phyloP scores from a whole-genome alignment of 164 flowering plant species.

The Dillenia turbinata region DNA sequence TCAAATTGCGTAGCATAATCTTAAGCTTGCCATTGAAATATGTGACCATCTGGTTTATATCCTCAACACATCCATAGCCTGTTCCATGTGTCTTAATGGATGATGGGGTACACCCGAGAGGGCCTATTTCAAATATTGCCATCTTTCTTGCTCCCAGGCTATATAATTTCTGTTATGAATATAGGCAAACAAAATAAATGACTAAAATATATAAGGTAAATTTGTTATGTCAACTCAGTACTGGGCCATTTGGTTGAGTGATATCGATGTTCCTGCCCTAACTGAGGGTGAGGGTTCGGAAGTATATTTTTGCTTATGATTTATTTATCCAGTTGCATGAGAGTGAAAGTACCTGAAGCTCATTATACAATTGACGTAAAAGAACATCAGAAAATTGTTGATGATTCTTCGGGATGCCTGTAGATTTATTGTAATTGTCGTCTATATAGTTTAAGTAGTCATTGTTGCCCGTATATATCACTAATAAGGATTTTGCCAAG shows the following conservation, averaged over 20 bases:
- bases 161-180: constrained; percentile 22
- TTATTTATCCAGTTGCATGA: not conserved
- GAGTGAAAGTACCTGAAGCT: constrained; percentile 13
- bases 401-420: constrained; percentile 20
- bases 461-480: constrained; percentile 36
- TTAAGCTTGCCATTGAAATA: constrained; percentile 32
- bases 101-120: constrained; percentile 41
- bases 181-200: not conserved
- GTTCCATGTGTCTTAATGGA: not conserved
- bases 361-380: constrained; percentile 1
- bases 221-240: not conserved
- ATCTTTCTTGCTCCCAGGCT: constrained; percentile 34
- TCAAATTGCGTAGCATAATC: constrained; percentile 23
- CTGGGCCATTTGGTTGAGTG: not conserved
- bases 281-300: no score
- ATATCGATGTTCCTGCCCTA: no score
- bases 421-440: not conserved
- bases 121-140: constrained; percentile 30
- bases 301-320: not conserved
- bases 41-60: constrained; percentile 20
- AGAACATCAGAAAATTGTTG: constrained; percentile 20
- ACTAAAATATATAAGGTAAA: not conserved
- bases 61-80: constrained; percentile 34
- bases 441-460: constrained; percentile 37
- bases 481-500: constrained; percentile 33